phyloP scores from a whole-genome alignment of 2,329 filamentous ascomycete species.

The Penicillium sp. region DNA sequence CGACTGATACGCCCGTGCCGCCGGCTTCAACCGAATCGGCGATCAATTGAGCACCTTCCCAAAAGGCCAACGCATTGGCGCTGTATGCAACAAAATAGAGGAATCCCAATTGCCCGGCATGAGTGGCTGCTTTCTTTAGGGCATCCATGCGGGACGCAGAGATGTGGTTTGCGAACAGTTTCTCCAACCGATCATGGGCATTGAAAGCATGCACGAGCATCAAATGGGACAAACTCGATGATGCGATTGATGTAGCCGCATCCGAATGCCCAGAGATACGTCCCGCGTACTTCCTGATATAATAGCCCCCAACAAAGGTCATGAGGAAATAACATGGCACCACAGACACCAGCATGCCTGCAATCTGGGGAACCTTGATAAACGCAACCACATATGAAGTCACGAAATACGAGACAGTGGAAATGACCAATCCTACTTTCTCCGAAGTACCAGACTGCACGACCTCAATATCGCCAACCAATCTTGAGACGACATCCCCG shows the following conservation, averaged over 20 bases:
- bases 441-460: conserved; percentile 70
- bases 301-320: conserved; percentile 58
- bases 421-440: conserved; percentile 68
- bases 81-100: conserved; percentile 69
- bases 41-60: conserved; percentile 64
- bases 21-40: conserved; percentile 26
- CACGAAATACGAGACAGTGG: conserved; percentile 65
- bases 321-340: conserved; percentile 65
- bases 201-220: conserved; percentile 65
- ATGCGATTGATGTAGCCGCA: conserved; percentile 63
- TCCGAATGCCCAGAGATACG: conserved; percentile 55
- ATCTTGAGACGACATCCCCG: conserved; percentile 63
- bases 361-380: conserved; percentile 62
- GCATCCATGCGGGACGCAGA: conserved; percentile 53
- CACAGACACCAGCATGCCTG: conserved; percentile 66
- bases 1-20: conserved; percentile 29
- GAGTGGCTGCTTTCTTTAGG: conserved; percentile 59
- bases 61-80: conserved; percentile 69
- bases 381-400: conserved; percentile 69
- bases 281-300: conserved; percentile 51
- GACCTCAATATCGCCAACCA: conserved; percentile 66
- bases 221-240: conserved; percentile 62
- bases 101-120: conserved; percentile 60
- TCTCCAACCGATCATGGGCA: conserved; percentile 60
- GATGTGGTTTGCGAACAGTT: conserved; percentile 58